Conservation (phyloP, 2,329 filamentous ascomycete genomes). For the Thielaviopsis populi region DNA sequence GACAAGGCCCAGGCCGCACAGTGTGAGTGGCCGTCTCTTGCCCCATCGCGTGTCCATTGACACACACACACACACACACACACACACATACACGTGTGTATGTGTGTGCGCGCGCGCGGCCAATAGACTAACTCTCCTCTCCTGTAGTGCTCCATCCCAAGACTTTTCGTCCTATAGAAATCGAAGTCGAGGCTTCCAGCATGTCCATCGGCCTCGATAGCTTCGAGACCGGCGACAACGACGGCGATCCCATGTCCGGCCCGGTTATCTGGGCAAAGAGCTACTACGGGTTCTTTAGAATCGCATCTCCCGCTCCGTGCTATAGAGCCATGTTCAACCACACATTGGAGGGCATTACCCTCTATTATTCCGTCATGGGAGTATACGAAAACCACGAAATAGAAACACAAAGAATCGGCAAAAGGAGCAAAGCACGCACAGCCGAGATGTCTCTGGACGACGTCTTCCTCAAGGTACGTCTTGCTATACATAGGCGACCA, state of each 20-base stretch:
- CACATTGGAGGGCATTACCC: slow-evolving; percentile 47
- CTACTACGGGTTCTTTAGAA: slow-evolving; percentile 51
- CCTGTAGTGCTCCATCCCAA: slow-evolving; percentile 12
- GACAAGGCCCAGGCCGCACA: slow-evolving; percentile 26
- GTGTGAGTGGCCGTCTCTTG: slow-evolving; percentile 24
- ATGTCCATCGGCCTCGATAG: slow-evolving; percentile 36
- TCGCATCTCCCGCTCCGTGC: slow-evolving; percentile 37
- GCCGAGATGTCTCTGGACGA: slow-evolving; percentile 23
- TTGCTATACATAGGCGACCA: neutral
- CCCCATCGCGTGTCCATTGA: neutral
- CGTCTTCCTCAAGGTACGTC: slow-evolving; percentile 25
- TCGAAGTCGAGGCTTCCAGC: slow-evolving; percentile 38
- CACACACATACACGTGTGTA: neutral
- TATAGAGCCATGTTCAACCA: slow-evolving; percentile 43
- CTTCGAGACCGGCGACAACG: slow-evolving; percentile 1
- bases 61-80: neutral
- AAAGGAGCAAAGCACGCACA: slow-evolving; percentile 20
- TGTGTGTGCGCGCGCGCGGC: too few relatives aligned
- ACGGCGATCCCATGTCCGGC: slow-evolving; percentile 24
- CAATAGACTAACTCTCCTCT: slow-evolving; percentile 10
- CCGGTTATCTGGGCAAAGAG: slow-evolving; percentile 52
- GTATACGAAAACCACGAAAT: slow-evolving; percentile 32
- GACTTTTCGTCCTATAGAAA: slow-evolving; percentile 22
- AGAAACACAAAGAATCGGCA: slow-evolving; percentile 24
- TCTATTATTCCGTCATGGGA: slow-evolving; percentile 49